Base-by-base conservation (phyloP, 2,329 filamentous ascomycete species). In the Colletotrichum chlorophyti region DNA sequence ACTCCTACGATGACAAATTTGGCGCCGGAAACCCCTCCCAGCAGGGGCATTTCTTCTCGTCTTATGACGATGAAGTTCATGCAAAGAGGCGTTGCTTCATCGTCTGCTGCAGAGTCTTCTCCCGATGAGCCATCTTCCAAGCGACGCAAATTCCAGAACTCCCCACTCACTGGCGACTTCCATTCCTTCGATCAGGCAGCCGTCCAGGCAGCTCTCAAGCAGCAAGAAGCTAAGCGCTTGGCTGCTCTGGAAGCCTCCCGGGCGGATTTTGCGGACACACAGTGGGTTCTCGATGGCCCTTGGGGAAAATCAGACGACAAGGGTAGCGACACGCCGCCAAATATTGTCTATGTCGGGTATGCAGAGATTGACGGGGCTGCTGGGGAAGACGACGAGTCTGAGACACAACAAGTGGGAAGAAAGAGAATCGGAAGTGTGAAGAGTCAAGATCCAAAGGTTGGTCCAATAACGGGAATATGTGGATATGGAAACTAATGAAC, bases 51-150 rank as follows among this genome's bases (percentile, higher is more conserved):
- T 87, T 97, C 93, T 63, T 93, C 90, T 58, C 88, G 93, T 65
- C 87, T 97, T 43, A 82, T 96, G 69, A 93, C 91, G 32, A 97
- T 97, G 93, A 96, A 96, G 79, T 97, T 97, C 72, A 97, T 97
- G 93, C 93, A 96, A 79, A 86, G 93, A 68, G 90, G 91, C 62
- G 89, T 87, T 46, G 86, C 88, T 46, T 84, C 88, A 21, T 78
- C 77, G 46, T 77, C 78, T 29, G 75, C 68, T 59, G 69, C 74
- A 47, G 71, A 77, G 15, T 77, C 79, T 4, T 73, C 80, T 58
- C 66, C 66, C 51, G 80, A 83, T 17, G 77, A 81, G 15, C 83
- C 71, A 68, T 81, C 73, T 58, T 76, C 83, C 12, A 93, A 93
- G 73, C 86, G 87, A 64, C 83, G 85, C 63, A 90, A 88, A 68